These are phyloP conservation scores for Calonectria ilicicola DNA, from an alignment of 2,329 filamentous ascomycete genomes.

Conservation along the genomic window DNA sequence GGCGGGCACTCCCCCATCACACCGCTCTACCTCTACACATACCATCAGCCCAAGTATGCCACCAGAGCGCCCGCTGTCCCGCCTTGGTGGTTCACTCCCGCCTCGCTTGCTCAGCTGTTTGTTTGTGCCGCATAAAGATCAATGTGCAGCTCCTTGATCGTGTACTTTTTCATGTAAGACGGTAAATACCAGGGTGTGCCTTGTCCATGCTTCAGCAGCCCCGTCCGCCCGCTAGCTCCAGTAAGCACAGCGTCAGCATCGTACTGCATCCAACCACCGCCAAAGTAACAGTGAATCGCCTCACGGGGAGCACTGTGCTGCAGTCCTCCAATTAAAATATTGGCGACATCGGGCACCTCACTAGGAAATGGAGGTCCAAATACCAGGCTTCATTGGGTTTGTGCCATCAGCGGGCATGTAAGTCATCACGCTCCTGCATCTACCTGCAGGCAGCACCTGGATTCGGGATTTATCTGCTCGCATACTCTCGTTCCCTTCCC, in stretches of 20 bases:
- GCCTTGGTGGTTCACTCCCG: not conserved
- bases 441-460: not conserved
- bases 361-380: not conserved
- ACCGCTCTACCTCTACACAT: not conserved
- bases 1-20: not conserved
- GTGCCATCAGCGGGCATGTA: not conserved
- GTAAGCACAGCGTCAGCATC: constrained; percentile 4
- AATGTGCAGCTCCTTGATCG: not conserved
- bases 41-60: not conserved
- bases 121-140: not conserved
- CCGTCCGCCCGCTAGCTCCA: not conserved
- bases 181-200: not conserved
- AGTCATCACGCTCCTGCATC: not conserved
- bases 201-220: not conserved
- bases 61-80: not conserved
- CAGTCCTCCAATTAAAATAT: not conserved
- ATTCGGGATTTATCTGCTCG: not conserved
- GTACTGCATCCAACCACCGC: not conserved
- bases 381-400: not conserved
- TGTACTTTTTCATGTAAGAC: not conserved
- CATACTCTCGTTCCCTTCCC: not conserved
- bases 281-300: not conserved
- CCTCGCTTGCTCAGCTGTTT: not conserved
- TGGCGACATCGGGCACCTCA: not conserved
- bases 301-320: not conserved